Conservation (phyloP, 257 asterid genomes). For the Avicennia marina region DNA sequence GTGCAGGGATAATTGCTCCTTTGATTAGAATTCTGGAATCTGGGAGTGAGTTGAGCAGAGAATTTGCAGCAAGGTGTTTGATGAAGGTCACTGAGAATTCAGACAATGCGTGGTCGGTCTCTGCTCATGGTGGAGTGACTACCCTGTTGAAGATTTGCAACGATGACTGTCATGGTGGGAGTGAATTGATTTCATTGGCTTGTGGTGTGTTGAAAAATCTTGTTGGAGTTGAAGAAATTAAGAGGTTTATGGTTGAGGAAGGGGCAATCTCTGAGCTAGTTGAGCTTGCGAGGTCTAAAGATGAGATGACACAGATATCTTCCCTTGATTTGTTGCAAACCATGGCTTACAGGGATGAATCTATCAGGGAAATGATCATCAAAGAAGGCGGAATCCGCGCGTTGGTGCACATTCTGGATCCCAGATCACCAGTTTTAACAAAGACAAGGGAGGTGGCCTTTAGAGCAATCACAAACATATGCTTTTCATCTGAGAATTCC, state of each 20-base stretch:
- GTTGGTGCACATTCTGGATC: slow-evolving; percentile 58
- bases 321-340: slow-evolving; percentile 66
- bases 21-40: slow-evolving; percentile 62
- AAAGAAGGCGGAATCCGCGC: slow-evolving; percentile 67
- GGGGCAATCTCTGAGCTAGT: slow-evolving; percentile 52
- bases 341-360: slow-evolving; percentile 71
- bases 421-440: slow-evolving; percentile 40
- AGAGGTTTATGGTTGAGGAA: slow-evolving; percentile 82
- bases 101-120: slow-evolving; percentile 89
- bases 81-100: slow-evolving; percentile 75
- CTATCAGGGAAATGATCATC: slow-evolving; percentile 36
- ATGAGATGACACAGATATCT: slow-evolving; percentile 49
- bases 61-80: slow-evolving; percentile 69
- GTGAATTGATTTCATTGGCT: slow-evolving; percentile 46
- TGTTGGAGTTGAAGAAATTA: slow-evolving; percentile 79
- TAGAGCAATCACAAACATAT: slow-evolving; percentile 57
- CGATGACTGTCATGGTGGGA: slow-evolving; percentile 13
- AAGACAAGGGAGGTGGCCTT: slow-evolving; percentile 78
- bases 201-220: slow-evolving; percentile 88
- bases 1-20: slow-evolving; percentile 59
- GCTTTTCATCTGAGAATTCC: slow-evolving; percentile 38
- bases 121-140: slow-evolving; percentile 93
- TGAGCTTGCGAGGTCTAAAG: slow-evolving; percentile 47
- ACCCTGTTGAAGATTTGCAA: slow-evolving; percentile 64
- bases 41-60: slow-evolving; percentile 56